Conservation (phyloP, 805 yeast genomes). For the Metschnikowia cerradonensis region DNA sequence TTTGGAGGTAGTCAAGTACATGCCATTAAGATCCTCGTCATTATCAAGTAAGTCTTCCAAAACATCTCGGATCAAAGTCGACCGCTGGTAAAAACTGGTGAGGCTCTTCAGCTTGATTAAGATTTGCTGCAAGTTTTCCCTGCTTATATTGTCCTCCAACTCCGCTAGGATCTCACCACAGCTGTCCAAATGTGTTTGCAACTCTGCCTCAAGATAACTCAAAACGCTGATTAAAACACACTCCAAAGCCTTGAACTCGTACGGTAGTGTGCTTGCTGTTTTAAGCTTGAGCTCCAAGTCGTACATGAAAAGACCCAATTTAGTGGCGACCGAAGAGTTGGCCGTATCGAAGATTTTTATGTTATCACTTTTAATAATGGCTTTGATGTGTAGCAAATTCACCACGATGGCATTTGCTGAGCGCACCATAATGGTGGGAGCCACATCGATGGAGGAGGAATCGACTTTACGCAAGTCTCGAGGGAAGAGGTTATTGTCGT, state of each 20-base stretch:
- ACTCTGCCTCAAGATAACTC: slow-evolving; percentile 73
- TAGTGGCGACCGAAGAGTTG: slow-evolving; percentile 61
- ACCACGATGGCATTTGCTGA: slow-evolving; percentile 69
- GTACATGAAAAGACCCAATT: slow-evolving; percentile 74
- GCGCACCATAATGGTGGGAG: slow-evolving; percentile 84
- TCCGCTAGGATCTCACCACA: slow-evolving; percentile 66
- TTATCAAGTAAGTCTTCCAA: slow-evolving; percentile 80
- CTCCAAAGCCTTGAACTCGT: slow-evolving; percentile 82
- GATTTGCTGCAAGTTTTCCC: slow-evolving; percentile 69
- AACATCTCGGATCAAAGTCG: slow-evolving; percentile 71
- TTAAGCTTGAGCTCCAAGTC: slow-evolving; percentile 75
- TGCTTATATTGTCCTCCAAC: slow-evolving; percentile 73
- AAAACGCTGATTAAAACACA: slow-evolving; percentile 77
- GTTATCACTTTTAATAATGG: slow-evolving; percentile 73
- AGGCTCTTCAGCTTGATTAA: slow-evolving; percentile 69
- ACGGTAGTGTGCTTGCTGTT: slow-evolving; percentile 27
- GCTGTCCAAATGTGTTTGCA: slow-evolving; percentile 50
- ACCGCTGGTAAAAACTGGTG: slow-evolving; percentile 69
- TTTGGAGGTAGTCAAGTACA: slow-evolving; percentile 59
- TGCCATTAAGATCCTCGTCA: slow-evolving; percentile 77
- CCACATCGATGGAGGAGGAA: slow-evolving; percentile 67
- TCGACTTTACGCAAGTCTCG: slow-evolving; percentile 86
- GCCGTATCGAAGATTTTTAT: slow-evolving; percentile 83
- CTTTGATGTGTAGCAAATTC: slow-evolving; percentile 83
- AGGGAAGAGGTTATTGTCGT: slow-evolving; percentile 71